phyloP scores from a whole-genome alignment of 2,329 filamentous ascomycete genomes.

The Emericellopsis cladophorae region DNA sequence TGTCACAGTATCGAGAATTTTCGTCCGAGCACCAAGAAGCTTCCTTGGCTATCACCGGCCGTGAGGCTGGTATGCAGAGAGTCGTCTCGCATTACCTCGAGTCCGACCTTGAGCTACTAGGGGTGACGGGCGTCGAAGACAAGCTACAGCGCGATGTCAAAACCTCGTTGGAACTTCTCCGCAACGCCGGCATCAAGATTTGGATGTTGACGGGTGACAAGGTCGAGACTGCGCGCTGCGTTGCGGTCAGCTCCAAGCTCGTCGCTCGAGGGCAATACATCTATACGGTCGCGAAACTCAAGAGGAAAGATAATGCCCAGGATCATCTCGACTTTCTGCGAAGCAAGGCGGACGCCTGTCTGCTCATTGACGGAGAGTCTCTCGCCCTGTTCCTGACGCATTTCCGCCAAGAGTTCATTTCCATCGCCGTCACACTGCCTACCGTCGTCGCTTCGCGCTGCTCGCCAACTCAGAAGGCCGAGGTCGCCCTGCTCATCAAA shows the following conservation, averaged over 20 bases:
- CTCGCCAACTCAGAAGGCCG: slow-evolving; percentile 93
- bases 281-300: slow-evolving; percentile 79
- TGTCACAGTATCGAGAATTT: slow-evolving; percentile 72
- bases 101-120: slow-evolving; percentile 77
- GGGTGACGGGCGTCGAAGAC: slow-evolving; percentile 97
- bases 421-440: slow-evolving; percentile 73
- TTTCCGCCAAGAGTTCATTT: slow-evolving; percentile 76
- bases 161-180: slow-evolving; percentile 81
- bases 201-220: slow-evolving; percentile 99
- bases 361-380: slow-evolving; percentile 91
- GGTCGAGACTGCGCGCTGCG: slow-evolving; percentile 91
- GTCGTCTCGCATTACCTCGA: slow-evolving; percentile 76
- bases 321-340: slow-evolving; percentile 82
- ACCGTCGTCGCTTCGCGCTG: slow-evolving; percentile 94
- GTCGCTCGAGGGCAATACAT: slow-evolving; percentile 92
- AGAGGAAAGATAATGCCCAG: slow-evolving; percentile 71
- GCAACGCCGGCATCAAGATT: slow-evolving; percentile 96
- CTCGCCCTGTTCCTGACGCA: slow-evolving; percentile 71
- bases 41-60: slow-evolving; percentile 63
- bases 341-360: slow-evolving; percentile 73
- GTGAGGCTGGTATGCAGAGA: slow-evolving; percentile 70
- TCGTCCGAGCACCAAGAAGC: slow-evolving; percentile 63
- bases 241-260: slow-evolving; percentile 88
- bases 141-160: slow-evolving; percentile 94
- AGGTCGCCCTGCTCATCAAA: slow-evolving; percentile 82